Percentiles rank a stretch among this genome's conserved stretches.
Evolutionary conservation across 768 basidiomycete species (phyloP).

Genomic region (Naganishia kalamii): DNA sequence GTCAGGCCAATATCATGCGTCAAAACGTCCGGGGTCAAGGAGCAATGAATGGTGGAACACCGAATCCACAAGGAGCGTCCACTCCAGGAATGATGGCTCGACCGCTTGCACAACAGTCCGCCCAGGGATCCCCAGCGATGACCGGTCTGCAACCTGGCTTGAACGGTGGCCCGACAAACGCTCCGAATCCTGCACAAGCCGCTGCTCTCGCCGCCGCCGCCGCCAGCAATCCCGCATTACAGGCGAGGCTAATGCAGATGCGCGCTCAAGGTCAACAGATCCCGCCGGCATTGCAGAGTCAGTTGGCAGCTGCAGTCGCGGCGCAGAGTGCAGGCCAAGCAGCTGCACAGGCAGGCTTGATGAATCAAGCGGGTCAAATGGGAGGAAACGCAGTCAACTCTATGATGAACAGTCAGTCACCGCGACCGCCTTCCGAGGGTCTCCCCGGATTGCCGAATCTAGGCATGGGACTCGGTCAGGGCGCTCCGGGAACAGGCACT

Average conservation of each 20-base stretch:
- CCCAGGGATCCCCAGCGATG: conserved; percentile 2
- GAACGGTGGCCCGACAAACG: not conserved
- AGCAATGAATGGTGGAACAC: not conserved
- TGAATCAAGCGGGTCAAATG: not conserved
- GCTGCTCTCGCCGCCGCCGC: not conserved
- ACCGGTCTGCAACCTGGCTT: not conserved
- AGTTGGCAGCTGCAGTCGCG: not conserved
- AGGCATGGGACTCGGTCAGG: not conserved
- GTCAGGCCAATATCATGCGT: not conserved
- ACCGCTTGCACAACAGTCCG: not conserved
- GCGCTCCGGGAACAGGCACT: not conserved
- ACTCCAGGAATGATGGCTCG: not conserved
- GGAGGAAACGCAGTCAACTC: not conserved
- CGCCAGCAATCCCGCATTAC: not conserved
- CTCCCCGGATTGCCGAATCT: not conserved
- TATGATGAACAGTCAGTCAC: conserved; percentile 5
- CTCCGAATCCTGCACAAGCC: not conserved
- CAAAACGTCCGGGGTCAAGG: not conserved
- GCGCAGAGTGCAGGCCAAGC: not conserved
- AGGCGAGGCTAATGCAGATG: conserved; percentile 1
- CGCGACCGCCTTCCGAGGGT: not conserved
- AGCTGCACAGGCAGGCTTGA: not conserved
- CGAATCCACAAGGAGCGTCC: not conserved
- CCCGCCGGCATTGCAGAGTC: not conserved
- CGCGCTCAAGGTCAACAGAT: conserved; percentile 6